These are phyloP conservation scores for Chaetomiaceae sp. DNA, from an alignment of 2,329 filamentous ascomycete genomes.

Conservation along the genomic window DNA sequence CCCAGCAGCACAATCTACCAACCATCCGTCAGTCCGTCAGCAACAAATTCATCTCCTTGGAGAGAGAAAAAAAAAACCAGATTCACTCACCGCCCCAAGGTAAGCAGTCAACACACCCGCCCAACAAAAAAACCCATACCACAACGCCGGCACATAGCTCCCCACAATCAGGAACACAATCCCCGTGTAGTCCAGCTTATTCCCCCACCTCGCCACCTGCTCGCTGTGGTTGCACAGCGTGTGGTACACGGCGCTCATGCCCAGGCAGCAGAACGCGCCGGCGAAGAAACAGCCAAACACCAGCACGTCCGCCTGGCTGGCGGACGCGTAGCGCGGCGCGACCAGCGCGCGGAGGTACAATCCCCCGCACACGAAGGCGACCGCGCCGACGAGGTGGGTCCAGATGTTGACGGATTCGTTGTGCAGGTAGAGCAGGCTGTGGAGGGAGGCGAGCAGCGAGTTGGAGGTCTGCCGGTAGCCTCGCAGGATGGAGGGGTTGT, in stretches of 20 bases:
- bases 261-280: constrained; percentile 67
- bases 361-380: constrained; percentile 51
- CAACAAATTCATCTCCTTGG: not conserved
- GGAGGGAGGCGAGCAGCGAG: constrained; percentile 44
- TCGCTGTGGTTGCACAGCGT: constrained; percentile 80
- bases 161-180: constrained; percentile 91
- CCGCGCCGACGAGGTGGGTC: constrained; percentile 61
- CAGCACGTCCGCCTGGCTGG: constrained; percentile 58
- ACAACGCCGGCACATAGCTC: constrained; percentile 82
- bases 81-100: constrained; percentile 62
- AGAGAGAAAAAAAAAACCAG: not conserved
- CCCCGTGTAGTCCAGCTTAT: constrained; percentile 90
- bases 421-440: constrained; percentile 51
- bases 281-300: constrained; percentile 76
- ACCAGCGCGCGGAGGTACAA: constrained; percentile 54
- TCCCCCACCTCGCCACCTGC: constrained; percentile 73
- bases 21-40: not conserved
- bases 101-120: constrained; percentile 64
- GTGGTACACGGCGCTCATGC: constrained; percentile 83
- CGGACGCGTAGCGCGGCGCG: constrained; percentile 61
- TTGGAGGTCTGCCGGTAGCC: constrained; percentile 51
- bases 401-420: constrained; percentile 62
- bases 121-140: constrained; percentile 77
- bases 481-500: constrained; percentile 52
- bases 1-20: constrained; percentile 72